Percentiles rank a stretch among this genome's conserved stretches.
Conservation (phyloP, 345 rosid species). For the Aurinia saxatilis region DNA sequence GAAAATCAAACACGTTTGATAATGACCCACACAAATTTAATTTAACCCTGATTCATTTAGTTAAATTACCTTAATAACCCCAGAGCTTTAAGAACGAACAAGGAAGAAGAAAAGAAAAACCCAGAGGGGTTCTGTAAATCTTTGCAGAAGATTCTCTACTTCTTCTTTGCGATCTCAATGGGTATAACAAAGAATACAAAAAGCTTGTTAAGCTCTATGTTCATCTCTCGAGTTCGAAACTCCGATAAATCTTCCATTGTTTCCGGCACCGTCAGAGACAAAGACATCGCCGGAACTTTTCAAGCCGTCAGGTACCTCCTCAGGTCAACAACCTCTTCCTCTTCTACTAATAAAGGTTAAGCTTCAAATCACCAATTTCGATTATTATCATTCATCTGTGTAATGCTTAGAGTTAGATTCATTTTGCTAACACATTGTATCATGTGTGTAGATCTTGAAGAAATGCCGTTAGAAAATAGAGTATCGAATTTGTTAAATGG, state of each 20-base stretch:
- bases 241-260: neutral
- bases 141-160: neutral
- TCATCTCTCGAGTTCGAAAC: neutral
- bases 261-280: neutral
- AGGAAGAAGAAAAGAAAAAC: neutral
- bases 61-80: neutral
- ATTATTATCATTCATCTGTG: neutral
- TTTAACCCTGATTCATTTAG: neutral
- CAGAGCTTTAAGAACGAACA: neutral
- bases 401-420: neutral
- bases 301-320: conserved; percentile 22
- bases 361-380: too few species aligned
- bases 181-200: conserved; percentile 12
- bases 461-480: neutral
- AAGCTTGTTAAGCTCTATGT: conserved; percentile 22
- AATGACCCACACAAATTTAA: too few species aligned
- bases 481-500: conserved; percentile 6
- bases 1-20: neutral
- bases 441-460: conserved; percentile 16
- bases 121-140: neutral
- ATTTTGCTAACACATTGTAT: neutral
- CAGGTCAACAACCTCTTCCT: neutral
- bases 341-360: neutral
- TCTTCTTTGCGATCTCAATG: neutral
- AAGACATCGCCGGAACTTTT: conserved; percentile 24